Conservation (phyloP, 2,329 filamentous ascomycete genomes). For the Fusarium gaditjirri region DNA sequence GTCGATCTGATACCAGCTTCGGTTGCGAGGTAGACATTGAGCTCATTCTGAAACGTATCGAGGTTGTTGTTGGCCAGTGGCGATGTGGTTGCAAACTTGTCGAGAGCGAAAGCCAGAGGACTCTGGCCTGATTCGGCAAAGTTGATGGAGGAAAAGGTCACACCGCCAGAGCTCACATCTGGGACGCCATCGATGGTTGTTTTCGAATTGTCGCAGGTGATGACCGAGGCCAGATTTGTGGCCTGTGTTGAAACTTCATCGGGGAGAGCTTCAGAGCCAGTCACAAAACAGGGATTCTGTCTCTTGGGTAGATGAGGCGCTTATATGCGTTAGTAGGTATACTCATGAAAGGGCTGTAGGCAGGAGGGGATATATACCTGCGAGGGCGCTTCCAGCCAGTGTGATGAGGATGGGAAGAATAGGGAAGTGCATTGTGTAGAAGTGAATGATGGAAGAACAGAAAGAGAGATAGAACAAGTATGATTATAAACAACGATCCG, state of each 20-base stretch:
- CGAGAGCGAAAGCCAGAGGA: conserved; percentile 65
- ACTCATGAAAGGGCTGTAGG: neutral
- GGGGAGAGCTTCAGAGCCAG: conserved; percentile 62
- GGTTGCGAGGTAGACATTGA: conserved; percentile 68
- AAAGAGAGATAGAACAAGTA: neutral
- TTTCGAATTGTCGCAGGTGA: conserved; percentile 60
- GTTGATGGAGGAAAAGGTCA: conserved; percentile 65
- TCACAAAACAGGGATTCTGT: conserved; percentile 62
- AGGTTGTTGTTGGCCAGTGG: conserved; percentile 62
- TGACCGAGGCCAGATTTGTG: conserved; percentile 51
- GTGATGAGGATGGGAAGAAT: conserved; percentile 24
- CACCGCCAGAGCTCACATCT: conserved; percentile 63
- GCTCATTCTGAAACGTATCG: conserved; percentile 60
- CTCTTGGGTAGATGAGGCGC: conserved; percentile 40
- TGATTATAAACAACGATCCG: conserved; percentile 4
- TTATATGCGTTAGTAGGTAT: neutral
- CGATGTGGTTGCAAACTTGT: conserved; percentile 61
- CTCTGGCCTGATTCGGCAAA: conserved; percentile 61
- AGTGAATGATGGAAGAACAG: neutral
- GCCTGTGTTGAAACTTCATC: conserved; percentile 59
- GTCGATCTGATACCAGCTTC: conserved; percentile 67
- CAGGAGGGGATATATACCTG: conserved; percentile 23
- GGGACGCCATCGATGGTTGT: conserved; percentile 65
- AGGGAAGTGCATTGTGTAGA: conserved; percentile 33
- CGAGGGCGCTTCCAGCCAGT: conserved; percentile 30